Evolutionary conservation across 73 alveolate species (phyloP).

Genomic region (Paramecium tetraurelia): DNA sequence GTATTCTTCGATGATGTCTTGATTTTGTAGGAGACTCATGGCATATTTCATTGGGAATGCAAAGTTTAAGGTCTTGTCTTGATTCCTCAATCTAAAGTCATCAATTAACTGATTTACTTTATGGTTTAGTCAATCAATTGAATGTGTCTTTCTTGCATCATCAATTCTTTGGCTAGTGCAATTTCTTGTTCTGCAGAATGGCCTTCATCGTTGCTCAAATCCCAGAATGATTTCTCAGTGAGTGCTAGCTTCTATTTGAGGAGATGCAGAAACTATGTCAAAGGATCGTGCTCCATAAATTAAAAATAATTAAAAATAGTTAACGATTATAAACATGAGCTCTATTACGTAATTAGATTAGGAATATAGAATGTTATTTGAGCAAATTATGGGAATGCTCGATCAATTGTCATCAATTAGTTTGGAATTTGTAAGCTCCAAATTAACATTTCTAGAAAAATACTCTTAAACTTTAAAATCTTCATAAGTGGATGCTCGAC

Average conservation of each 20-base stretch:
- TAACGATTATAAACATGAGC: not conserved
- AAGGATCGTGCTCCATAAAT: slow-evolving; percentile 9
- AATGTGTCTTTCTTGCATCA: slow-evolving; percentile 4
- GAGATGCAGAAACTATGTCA: not conserved
- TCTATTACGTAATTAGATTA: not conserved
- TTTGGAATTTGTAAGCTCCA: slow-evolving; percentile 31
- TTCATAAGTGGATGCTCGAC: slow-evolving; percentile 2
- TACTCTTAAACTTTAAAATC: not conserved
- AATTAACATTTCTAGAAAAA: slow-evolving; percentile 12
- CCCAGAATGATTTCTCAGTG: not conserved
- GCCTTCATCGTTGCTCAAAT: not conserved
- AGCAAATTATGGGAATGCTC: not conserved
- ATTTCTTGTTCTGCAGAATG: slow-evolving; percentile 34
- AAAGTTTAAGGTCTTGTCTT: not conserved
- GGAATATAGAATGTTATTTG: not conserved
- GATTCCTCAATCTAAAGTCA: not conserved
- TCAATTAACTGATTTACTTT: not conserved
- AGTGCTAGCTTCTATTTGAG: not conserved
- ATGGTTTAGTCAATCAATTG: not conserved
- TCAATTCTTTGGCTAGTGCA: not conserved
- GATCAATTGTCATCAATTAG: not conserved
- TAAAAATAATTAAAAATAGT: not conserved
- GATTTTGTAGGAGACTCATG: not conserved
- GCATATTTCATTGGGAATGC: slow-evolving; percentile 40
- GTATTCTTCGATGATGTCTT: not conserved